Base-by-base conservation (phyloP, 768 basidiomycete species). In the Russula virescens region DNA sequence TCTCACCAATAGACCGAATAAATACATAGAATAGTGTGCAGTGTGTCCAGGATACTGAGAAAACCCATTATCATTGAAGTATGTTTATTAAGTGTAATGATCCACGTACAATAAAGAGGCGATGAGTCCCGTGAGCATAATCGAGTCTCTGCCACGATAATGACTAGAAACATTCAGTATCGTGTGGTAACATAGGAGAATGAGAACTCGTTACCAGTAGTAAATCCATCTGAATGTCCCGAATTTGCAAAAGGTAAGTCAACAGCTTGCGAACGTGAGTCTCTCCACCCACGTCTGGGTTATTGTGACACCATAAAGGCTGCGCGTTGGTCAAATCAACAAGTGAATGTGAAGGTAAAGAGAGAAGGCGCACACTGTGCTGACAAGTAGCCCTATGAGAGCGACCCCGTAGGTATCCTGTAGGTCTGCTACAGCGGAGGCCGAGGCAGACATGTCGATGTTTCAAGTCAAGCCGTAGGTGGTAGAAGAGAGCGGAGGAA, bases 21-120 rank as follows among this genome's bases (percentile, higher is more conserved):
- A 4, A 76, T 74, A 66, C 78, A 79, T 3, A 82, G 68, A n/a
- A 73, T 66, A 14, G 81, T 68, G 66, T 83, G 81, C 2, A 73
- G 46, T 0, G 78, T 77, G 69, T 83, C 80, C 61, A 81, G 66
- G 18, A 77, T 1, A 69, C 79, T 79, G 47, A 26, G 10, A 23
- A 19, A 16, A 35, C 18, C n/a, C 35, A 35, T 45, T 13, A 25
- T 7, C 14, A 25, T 11, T 38, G 14, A 35, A 21, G 14, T 9
- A 35, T 13, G 11, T 19, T 28, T 2, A 28, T 45, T 14, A 47
- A 11, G 13, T 9, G 13, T 38, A 38, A 38, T 9, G 10, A 2
- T 9, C 38, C 38, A 38, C 38, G 38, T 11, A 38, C 52, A 46
- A 7, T 47, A 61, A 11, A 16, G 38, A 10, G 10, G 34, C 60